Percentiles rank a stretch among this genome's conserved stretches.
phyloP scores from a whole-genome alignment of 495 filamentous ascomycete species.

The Darksidea phi region DNA sequence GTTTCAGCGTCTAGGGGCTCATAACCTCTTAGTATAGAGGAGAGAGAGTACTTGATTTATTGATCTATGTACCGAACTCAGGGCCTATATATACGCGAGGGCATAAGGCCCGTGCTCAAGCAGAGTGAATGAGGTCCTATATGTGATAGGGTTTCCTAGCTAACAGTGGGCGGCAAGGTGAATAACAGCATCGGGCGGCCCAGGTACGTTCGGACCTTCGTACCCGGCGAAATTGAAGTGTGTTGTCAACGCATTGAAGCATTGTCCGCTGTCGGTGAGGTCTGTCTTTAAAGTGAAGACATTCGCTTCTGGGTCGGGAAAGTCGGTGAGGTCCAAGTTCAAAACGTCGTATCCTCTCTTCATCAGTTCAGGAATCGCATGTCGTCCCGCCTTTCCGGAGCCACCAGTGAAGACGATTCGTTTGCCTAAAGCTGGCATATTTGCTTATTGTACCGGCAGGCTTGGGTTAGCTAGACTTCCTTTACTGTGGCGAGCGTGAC shows the following conservation, averaged over 20 bases:
- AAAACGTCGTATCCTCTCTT: constrained; percentile 54
- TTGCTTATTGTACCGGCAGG: neutral
- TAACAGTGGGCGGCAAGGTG: constrained; percentile 62
- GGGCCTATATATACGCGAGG: too few relatives aligned
- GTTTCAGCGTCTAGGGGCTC: too few relatives aligned
- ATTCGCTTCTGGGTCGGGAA: constrained; percentile 41
- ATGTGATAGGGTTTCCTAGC: too few relatives aligned
- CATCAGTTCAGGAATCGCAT: constrained; percentile 57
- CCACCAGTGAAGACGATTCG: constrained; percentile 60
- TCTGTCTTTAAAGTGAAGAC: constrained; percentile 60
- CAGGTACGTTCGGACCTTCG: constrained; percentile 43
- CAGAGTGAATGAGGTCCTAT: too few relatives aligned
- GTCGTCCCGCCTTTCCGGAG: constrained; percentile 59
- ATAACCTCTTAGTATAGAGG: too few relatives aligned
- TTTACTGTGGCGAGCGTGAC: too few relatives aligned
- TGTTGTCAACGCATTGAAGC: constrained; percentile 57
- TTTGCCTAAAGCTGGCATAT: constrained; percentile 36
- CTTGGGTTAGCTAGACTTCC: too few relatives aligned
- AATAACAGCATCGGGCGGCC: constrained; percentile 58
- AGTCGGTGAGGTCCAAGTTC: constrained; percentile 57
- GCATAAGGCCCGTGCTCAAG: too few relatives aligned
- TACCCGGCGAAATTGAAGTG: constrained; percentile 56
- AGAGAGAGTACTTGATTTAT: too few relatives aligned
- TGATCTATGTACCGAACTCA: too few relatives aligned
- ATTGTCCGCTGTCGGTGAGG: constrained; percentile 58